These are phyloP conservation scores for Amanita phalloides DNA, from an alignment of 768 basidiomycete genomes.

Conservation along the genomic window DNA sequence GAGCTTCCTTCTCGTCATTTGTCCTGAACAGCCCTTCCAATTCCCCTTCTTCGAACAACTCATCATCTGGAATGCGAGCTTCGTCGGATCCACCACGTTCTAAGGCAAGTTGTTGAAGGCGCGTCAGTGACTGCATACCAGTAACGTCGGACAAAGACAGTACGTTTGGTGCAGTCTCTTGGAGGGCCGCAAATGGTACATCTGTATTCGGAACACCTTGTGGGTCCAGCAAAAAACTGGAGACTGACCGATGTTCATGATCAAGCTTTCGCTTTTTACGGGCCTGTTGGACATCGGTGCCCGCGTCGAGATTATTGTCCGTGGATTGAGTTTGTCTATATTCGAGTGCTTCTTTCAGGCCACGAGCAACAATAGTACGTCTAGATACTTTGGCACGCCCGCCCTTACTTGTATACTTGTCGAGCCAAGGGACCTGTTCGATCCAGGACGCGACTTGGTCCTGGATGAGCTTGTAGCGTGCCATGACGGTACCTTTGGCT, in stretches of 20 bases:
- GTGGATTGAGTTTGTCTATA: conserved; percentile 41
- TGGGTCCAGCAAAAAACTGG: conserved; percentile 50
- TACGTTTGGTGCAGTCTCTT: conserved; percentile 2
- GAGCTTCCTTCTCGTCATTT: conserved; percentile 36
- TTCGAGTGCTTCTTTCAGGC: conserved; percentile 57
- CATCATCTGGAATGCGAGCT: conserved; percentile 51
- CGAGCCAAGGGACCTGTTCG: conserved; percentile 64
- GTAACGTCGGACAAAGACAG: conserved; percentile 21
- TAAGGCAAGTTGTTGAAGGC: conserved; percentile 52
- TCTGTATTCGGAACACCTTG: conserved; percentile 19
- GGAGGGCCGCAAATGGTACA: conserved; percentile 4
- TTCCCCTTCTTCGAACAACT: conserved; percentile 62
- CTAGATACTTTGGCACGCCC: conserved; percentile 54
- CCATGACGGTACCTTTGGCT: conserved; percentile 46
- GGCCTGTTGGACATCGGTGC: background rate
- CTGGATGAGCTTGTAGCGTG: conserved; percentile 57
- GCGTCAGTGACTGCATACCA: conserved; percentile 27
- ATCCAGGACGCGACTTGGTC: conserved; percentile 51
- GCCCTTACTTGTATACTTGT: conserved; percentile 37
- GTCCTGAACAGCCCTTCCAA: conserved; percentile 48
- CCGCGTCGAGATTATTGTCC: background rate
- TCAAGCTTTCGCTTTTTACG: conserved; percentile 17
- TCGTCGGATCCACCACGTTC: conserved; percentile 46
- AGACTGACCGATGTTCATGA: conserved; percentile 26
- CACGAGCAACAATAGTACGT: conserved; percentile 54